phyloP scores from a whole-genome alignment of 305 asterid genomes.

The Solanum chacoense region DNA sequence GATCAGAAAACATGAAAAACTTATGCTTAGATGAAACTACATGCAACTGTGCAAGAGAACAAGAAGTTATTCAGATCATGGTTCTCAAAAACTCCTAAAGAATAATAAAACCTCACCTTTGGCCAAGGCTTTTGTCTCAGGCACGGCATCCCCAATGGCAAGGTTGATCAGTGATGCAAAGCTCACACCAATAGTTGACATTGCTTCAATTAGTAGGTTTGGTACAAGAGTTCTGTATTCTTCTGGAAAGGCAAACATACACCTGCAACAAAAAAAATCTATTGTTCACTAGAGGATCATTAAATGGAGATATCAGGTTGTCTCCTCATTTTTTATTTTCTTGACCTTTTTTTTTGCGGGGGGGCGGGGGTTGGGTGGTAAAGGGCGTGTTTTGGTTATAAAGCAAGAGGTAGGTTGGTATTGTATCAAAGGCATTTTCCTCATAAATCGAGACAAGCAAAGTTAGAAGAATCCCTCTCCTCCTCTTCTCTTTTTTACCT shows the following conservation, averaged over 20 bases:
- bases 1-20: neutral
- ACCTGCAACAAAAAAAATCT: constrained; percentile 40
- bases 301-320: neutral
- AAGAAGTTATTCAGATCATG: neutral
- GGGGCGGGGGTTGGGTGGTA: neutral
- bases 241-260: constrained; percentile 82
- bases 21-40: neutral
- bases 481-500: neutral
- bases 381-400: neutral
- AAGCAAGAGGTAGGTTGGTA: neutral
- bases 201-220: constrained; percentile 63
- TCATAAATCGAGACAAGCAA: neutral
- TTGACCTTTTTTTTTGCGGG: neutral
- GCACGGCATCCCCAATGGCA: constrained; percentile 84
- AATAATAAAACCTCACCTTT: constrained; percentile 46
- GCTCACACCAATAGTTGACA: constrained; percentile 59
- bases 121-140: constrained; percentile 84
- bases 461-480: neutral
- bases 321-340: neutral
- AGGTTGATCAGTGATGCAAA: constrained; percentile 77
- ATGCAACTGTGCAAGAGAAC: neutral
- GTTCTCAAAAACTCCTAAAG: neutral
- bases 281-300: neutral
- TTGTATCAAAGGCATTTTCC: neutral
- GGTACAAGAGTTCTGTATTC: constrained; percentile 85